These are phyloP conservation scores for Lipomyces kockii DNA, from an alignment of 805 yeast genomes.

Conservation along the genomic window DNA sequence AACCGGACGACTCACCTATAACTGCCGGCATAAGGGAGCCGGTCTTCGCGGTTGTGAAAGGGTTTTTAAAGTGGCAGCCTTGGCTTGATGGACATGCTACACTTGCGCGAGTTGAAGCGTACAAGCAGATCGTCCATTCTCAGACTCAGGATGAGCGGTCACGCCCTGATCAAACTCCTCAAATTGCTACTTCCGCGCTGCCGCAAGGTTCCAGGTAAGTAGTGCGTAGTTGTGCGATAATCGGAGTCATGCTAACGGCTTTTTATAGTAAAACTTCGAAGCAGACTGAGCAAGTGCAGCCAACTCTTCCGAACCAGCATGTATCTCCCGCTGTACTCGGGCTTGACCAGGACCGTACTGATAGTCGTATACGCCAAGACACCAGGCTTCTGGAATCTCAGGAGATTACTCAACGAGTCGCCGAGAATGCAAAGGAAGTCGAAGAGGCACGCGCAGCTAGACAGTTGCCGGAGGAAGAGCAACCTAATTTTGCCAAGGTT, in stretches of 20 bases:
- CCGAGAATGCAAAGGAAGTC: not conserved
- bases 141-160: conserved; percentile 1
- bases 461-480: not conserved
- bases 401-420: not conserved
- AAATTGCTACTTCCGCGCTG: not conserved
- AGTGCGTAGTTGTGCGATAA: not conserved
- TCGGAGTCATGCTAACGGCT: not conserved
- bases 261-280: not conserved
- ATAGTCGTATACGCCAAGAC: not conserved
- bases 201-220: not conserved
- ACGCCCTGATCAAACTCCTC: not conserved
- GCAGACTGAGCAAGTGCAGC: not conserved
- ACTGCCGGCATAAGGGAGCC: conserved; percentile 3
- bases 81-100: not conserved
- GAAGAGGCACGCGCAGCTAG: not conserved
- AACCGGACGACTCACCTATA: not conserved
- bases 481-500: too few species aligned
- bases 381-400: not conserved
- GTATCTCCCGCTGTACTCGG: not conserved
- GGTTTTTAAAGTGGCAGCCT: not conserved
- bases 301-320: not conserved
- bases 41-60: not conserved
- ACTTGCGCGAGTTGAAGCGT: not conserved
- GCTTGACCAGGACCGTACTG: too few species aligned
- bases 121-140: not conserved